Evolutionary conservation across 108 stramenopile species (phyloP).

Genomic region (Conticribra weissflogii): DNA sequence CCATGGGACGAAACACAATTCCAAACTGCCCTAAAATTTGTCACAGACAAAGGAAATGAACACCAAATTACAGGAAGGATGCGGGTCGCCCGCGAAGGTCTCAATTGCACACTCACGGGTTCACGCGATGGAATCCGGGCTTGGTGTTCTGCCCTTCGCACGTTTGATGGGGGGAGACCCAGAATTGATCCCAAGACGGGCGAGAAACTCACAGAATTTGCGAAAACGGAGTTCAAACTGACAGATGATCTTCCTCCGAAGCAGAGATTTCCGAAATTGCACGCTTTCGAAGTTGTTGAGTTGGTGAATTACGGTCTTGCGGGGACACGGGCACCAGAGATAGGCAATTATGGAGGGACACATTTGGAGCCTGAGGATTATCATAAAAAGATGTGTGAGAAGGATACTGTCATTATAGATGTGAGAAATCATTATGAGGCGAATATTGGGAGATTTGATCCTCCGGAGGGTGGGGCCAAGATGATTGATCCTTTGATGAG

Average conservation of each 20-base stretch:
- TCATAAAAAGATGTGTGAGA: conserved; percentile 76
- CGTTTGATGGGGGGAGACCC: conserved; percentile 51
- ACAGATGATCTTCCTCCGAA: conserved; percentile 71
- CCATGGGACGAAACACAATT: conserved; percentile 72
- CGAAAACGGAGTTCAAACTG: conserved; percentile 86
- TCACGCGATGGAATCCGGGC: conserved; percentile 46
- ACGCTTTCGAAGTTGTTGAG: conserved; percentile 76
- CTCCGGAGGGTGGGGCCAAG: conserved; percentile 59
- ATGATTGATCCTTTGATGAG: conserved; percentile 91
- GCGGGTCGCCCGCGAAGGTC: conserved; percentile 85
- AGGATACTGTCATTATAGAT: conserved; percentile 88
- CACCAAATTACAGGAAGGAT: conserved; percentile 79
- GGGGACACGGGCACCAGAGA: conserved; percentile 66
- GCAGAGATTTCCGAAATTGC: conserved; percentile 78
- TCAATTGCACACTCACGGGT: conserved; percentile 91
- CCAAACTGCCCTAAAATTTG: conserved; percentile 51
- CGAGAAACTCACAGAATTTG: conserved; percentile 56
- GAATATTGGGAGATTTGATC: conserved; percentile 68
- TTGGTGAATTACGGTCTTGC: conserved; percentile 89
- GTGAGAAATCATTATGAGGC: conserved; percentile 93
- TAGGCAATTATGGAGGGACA: conserved; percentile 66
- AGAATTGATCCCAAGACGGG: conserved; percentile 19
- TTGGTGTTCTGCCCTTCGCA: conserved; percentile 67
- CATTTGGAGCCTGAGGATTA: conserved; percentile 88
- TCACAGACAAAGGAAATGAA: conserved; percentile 49